Conservation (phyloP, 805 yeast species). For the Kodamaea hsintzibuensis region DNA sequence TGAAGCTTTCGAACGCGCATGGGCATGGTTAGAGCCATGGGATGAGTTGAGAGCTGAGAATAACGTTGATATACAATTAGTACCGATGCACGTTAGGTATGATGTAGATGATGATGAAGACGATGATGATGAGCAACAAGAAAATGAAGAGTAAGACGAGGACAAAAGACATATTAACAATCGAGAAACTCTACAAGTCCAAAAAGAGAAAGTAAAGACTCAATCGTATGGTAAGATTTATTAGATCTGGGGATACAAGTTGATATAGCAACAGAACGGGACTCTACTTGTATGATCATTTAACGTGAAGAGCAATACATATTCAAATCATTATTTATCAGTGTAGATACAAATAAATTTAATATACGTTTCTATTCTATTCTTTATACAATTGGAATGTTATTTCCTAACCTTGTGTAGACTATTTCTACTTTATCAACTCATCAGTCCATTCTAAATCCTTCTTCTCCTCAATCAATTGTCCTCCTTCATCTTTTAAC, state of each 20-base stretch:
- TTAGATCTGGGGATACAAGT: no score
- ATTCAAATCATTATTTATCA: neutral
- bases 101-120: neutral
- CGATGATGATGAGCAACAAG: neutral
- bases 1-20: slow-evolving; percentile 44
- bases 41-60: slow-evolving; percentile 42
- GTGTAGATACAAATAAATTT: neutral
- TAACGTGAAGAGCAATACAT: neutral
- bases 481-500: slow-evolving; percentile 13
- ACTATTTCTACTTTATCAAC: slow-evolving; percentile 13
- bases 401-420: neutral
- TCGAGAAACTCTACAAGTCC: no score
- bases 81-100: slow-evolving; percentile 21
- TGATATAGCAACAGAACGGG: no score
- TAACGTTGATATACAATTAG: slow-evolving; percentile 38
- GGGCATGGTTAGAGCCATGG: slow-evolving; percentile 49
- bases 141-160: neutral
- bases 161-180: no score
- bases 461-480: slow-evolving; percentile 15
- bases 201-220: no score
- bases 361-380: neutral
- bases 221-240: no score
- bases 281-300: no score
- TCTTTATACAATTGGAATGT: neutral
- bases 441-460: slow-evolving; percentile 43